phyloP scores from a whole-genome alignment of 257 asterid genomes.

The Cruciata laevipes region DNA sequence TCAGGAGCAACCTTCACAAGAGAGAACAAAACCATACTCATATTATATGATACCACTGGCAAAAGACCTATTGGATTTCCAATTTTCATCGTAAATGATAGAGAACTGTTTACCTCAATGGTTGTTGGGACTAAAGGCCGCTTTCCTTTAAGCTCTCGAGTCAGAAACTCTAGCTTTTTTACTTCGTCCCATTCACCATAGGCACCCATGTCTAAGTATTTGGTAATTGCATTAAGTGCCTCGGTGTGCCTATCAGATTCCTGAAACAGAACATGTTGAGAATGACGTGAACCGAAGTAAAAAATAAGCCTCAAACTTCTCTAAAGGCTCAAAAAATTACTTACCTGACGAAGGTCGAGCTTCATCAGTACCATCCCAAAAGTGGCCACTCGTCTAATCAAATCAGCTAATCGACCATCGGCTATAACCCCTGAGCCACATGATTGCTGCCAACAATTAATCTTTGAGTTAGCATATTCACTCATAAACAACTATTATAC shows the following conservation, averaged over 20 bases:
- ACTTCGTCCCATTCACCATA: constrained; percentile 97
- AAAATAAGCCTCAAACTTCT: not conserved
- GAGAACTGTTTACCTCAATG: constrained; percentile 48
- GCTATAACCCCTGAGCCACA: constrained; percentile 87
- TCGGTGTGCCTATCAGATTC: constrained; percentile 94
- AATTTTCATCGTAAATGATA: not conserved
- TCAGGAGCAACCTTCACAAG: constrained; percentile 61
- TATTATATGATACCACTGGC: not conserved
- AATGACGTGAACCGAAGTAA: not conserved
- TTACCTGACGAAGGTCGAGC: constrained; percentile 98
- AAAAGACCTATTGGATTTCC: no score
- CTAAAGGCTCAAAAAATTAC: constrained; percentile 3
- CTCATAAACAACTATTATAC: not conserved
- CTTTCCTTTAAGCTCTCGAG: constrained; percentile 88
- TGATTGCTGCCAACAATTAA: constrained; percentile 54
- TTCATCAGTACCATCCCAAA: constrained; percentile 94
- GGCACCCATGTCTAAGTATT: constrained; percentile 79
- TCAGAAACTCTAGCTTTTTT: constrained; percentile 72
- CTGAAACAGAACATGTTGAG: constrained; percentile 35
- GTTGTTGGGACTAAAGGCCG: constrained; percentile 83
- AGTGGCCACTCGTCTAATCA: constrained; percentile 82
- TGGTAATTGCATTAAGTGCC: constrained; percentile 85
- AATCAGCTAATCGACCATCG: constrained; percentile 88
- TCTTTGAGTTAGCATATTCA: constrained; percentile 9
- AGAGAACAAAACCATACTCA: not conserved